Conservation (phyloP, 305 asterid genomes). For the Plantago coronopus region DNA sequence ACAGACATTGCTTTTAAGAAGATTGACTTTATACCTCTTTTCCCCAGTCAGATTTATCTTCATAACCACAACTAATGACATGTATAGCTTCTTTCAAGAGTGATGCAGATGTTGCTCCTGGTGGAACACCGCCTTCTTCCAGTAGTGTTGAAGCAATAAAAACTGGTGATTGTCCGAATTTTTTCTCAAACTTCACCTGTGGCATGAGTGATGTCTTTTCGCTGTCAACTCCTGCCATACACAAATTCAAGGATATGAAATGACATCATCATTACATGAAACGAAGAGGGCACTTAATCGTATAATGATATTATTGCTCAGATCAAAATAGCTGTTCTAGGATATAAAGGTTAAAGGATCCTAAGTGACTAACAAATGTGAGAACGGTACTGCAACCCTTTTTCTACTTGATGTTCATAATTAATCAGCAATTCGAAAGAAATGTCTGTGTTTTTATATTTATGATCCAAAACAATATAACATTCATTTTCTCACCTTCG, state of each 20-base stretch:
- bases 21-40: conserved; percentile 32
- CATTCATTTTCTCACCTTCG: conserved; percentile 33
- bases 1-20: not conserved
- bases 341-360: too few relatives aligned
- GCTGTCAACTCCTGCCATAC: conserved; percentile 34
- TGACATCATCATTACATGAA: not conserved
- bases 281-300: not conserved
- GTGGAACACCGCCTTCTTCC: conserved; percentile 45
- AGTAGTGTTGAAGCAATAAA: conserved; percentile 43
- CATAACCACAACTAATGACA: conserved; percentile 54
- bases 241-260: not conserved
- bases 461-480: not conserved
- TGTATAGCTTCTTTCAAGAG: conserved; percentile 56
- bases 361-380: too few relatives aligned
- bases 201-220: conserved; percentile 35
- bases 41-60: conserved; percentile 71
- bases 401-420: too few relatives aligned
- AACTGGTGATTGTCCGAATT: conserved; percentile 57
- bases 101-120: conserved; percentile 38
- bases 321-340: not conserved
- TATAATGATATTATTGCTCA: not conserved
- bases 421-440: too few relatives aligned
- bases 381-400: too few relatives aligned
- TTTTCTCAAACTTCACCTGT: conserved; percentile 42
- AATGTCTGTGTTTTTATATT: too few relatives aligned